These are phyloP conservation scores for Cytidiella melzeri DNA, from an alignment of 768 basidiomycete species.

Conservation along the genomic window DNA sequence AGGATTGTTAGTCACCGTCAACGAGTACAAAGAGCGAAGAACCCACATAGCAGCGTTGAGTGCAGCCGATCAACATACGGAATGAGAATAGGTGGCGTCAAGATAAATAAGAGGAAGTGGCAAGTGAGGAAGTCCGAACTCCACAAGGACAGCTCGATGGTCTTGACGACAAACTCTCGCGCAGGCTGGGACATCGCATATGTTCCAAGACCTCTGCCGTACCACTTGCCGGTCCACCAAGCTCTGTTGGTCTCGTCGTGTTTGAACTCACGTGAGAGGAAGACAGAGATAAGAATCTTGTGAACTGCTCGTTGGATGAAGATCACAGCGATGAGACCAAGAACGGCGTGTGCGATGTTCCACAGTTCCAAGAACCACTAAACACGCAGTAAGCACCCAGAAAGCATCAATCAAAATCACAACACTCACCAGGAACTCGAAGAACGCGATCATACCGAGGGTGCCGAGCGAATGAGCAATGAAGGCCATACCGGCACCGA, in stretches of 20 bases:
- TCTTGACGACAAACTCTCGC: slow-evolving; percentile 96
- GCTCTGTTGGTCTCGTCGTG: slow-evolving; percentile 98
- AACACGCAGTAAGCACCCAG: slow-evolving; percentile 7
- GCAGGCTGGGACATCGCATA: slow-evolving; percentile 97
- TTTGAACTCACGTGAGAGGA: slow-evolving; percentile 97
- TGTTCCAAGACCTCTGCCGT: slow-evolving; percentile 84
- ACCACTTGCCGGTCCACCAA: slow-evolving; percentile 99
- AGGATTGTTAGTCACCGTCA: slow-evolving; percentile 17
- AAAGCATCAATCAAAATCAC: background rate
- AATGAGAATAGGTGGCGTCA: slow-evolving; percentile 82
- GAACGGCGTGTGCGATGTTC: slow-evolving; percentile 87
- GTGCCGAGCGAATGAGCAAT: slow-evolving; percentile 80
- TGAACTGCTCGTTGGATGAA: slow-evolving; percentile 88
- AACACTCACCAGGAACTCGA: slow-evolving; percentile 83
- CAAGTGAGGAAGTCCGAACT: slow-evolving; percentile 89
- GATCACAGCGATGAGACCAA: slow-evolving; percentile 89
- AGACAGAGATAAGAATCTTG: slow-evolving; percentile 91
- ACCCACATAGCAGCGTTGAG: slow-evolving; percentile 84
- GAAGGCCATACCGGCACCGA: slow-evolving; percentile 89
- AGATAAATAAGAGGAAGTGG: slow-evolving; percentile 83
- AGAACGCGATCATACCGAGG: slow-evolving; percentile 87
- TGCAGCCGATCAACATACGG: slow-evolving; percentile 92
- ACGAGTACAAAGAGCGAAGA: background rate
- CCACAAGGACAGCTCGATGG: slow-evolving; percentile 93
- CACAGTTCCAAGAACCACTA: slow-evolving; percentile 95